A percentile compares a stretch with the other conserved stretches of the same genome.
Evolutionary conservation across 2,329 filamentous ascomycete genomes (phyloP).

Genomic region (Trichoderma pleuroti): DNA sequence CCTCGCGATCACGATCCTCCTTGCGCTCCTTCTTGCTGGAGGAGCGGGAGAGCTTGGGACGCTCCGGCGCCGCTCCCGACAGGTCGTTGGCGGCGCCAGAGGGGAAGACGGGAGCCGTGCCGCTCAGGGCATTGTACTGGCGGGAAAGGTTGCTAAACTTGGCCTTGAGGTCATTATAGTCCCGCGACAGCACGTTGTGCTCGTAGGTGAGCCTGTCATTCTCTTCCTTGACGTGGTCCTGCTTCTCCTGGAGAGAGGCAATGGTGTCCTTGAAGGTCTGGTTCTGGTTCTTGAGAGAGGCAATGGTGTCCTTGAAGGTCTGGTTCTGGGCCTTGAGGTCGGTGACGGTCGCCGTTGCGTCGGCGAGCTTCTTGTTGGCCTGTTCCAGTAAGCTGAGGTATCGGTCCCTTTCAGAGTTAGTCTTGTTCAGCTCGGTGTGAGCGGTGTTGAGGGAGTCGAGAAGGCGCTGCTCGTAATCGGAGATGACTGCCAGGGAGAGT

Average conservation of each 20-base stretch:
- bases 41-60: conserved; percentile 27
- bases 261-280: conserved; percentile 21
- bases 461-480: conserved; percentile 22
- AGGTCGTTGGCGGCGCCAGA: conserved; percentile 13
- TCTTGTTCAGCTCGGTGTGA: conserved; percentile 28
- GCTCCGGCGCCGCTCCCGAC: conserved; percentile 27
- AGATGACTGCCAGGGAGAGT: neutral
- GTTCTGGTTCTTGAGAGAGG: conserved; percentile 18
- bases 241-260: conserved; percentile 21
- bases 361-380: conserved; percentile 31
- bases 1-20: conserved; percentile 25
- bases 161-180: conserved; percentile 29
- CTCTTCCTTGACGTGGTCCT: conserved; percentile 25
- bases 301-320: conserved; percentile 20
- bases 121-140: conserved; percentile 29
- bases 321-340: conserved; percentile 23
- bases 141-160: conserved; percentile 31
- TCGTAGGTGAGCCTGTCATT: conserved; percentile 28
- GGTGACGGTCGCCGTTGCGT: conserved; percentile 22
- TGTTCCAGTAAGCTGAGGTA: conserved; percentile 29
- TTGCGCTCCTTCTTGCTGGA: conserved; percentile 29
- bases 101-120: conserved; percentile 26
- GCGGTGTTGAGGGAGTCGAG: conserved; percentile 24
- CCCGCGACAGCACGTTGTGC: conserved; percentile 28
- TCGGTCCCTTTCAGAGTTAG: conserved; percentile 23